Percentiles rank a stretch among this genome's conserved stretches.
These are phyloP conservation scores for Fusarium praegraminearum DNA, from an alignment of 2,329 filamentous ascomycete genomes.

Conservation along the genomic window DNA sequence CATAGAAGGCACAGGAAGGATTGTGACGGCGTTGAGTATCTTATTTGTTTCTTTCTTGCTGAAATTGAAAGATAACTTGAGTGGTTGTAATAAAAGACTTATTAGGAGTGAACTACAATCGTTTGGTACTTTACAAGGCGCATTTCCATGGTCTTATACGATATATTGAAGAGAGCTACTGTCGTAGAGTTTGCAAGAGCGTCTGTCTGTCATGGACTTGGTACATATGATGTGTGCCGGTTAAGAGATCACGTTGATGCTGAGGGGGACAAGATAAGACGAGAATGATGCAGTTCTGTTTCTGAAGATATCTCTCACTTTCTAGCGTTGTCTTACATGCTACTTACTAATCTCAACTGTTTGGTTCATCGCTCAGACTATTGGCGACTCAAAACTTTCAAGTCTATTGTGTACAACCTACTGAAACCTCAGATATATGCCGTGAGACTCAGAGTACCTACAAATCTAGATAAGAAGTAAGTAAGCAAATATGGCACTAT, in stretches of 20 bases:
- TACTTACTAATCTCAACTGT: neutral
- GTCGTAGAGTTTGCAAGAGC: neutral
- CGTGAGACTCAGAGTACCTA: neutral
- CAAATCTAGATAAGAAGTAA: neutral
- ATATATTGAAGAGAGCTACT: neutral
- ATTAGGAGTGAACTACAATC: neutral
- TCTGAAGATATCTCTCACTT: neutral
- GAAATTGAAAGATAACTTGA: neutral
- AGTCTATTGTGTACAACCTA: neutral
- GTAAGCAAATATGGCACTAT: slow-evolving; percentile 30
- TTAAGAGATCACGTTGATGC: neutral
- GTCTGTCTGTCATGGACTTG: neutral
- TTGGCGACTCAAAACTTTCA: neutral
- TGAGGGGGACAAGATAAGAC: neutral
- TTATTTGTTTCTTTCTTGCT: neutral
- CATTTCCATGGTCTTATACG: neutral
- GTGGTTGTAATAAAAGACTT: neutral
- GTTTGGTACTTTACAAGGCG: neutral
- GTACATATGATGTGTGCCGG: neutral
- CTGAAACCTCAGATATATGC: neutral
- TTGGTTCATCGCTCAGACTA: neutral
- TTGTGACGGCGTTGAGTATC: neutral
- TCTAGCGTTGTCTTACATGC: neutral
- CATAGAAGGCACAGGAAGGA: neutral
- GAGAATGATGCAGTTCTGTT: neutral